Conservation (phyloP, 73 alveolate species). For the Paramecium primaurelia region DNA sequence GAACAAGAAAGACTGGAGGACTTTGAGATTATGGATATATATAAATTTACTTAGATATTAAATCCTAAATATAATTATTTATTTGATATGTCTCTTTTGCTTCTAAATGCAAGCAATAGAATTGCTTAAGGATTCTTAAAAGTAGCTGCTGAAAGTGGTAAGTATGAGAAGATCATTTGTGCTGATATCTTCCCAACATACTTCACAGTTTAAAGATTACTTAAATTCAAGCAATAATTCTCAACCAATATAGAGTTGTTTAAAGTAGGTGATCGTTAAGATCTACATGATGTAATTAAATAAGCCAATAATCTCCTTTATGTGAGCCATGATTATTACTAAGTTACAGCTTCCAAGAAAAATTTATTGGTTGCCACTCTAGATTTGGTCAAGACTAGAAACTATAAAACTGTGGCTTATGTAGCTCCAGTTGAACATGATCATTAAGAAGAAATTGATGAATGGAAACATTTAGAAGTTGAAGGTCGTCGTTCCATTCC, state of each 20-base stretch:
- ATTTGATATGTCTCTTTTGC: background rate
- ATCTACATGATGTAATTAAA: constrained; percentile 20
- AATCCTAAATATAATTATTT: background rate
- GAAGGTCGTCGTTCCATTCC: constrained; percentile 3
- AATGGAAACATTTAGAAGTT: constrained; percentile 31
- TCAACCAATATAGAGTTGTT: background rate
- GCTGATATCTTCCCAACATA: constrained; percentile 18
- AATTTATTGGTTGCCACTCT: background rate
- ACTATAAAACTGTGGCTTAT: constrained; percentile 11
- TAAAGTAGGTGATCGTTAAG: background rate
- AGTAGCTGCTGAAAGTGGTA: background rate
- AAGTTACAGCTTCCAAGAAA: background rate
- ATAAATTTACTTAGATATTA: background rate
- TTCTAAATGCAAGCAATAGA: constrained; percentile 38
- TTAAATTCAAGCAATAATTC: background rate
- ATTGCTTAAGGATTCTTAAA: constrained; percentile 30
- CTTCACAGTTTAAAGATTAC: background rate
- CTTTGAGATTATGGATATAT: background rate
- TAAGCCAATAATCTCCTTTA: background rate
- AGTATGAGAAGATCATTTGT: constrained; percentile 11
- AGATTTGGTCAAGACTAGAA: constrained; percentile 3
- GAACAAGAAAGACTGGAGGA: background rate
- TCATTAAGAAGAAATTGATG: background rate
- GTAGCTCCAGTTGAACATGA: constrained; percentile 44
- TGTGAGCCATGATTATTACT: background rate